A percentile compares a stretch with the other conserved stretches of the same genome.
These are phyloP conservation scores for Suaeda aralocaspica DNA, from an alignment of 148 eudicot genomes.

Conservation along the genomic window DNA sequence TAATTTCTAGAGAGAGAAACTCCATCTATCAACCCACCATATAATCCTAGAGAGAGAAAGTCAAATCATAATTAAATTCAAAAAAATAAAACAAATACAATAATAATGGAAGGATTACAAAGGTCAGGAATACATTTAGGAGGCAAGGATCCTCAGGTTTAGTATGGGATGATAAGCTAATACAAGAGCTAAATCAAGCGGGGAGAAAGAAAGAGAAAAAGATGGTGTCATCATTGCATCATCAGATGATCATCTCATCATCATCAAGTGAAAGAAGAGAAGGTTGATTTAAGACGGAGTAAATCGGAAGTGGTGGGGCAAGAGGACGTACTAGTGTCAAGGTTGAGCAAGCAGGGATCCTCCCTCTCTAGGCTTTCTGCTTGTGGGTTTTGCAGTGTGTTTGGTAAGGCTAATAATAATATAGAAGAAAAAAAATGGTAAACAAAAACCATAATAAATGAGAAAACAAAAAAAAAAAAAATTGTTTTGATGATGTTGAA, in stretches of 20 bases:
- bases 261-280: too few relatives aligned
- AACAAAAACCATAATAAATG: slow-evolving; percentile 15
- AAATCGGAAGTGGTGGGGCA: slow-evolving; percentile 31
- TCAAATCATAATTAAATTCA: too few relatives aligned
- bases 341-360: slow-evolving; percentile 55
- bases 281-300: slow-evolving; percentile 18
- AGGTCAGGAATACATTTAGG: slow-evolving; percentile 63
- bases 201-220: background rate
- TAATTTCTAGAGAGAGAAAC: too few relatives aligned
- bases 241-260: slow-evolving; percentile 13
- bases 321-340: slow-evolving; percentile 26
- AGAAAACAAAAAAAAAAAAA: background rate
- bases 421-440: slow-evolving; percentile 26
- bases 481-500: background rate
- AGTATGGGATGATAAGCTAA: slow-evolving; percentile 70
- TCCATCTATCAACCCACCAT: too few relatives aligned
- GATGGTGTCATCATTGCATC: background rate
- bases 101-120: slow-evolving; percentile 57
- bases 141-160: slow-evolving; percentile 79
- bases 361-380: slow-evolving; percentile 64
- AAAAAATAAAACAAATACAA: too few relatives aligned
- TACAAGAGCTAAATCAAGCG: slow-evolving; percentile 33
- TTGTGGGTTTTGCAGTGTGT: slow-evolving; percentile 54
- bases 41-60: too few relatives aligned
- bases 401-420: slow-evolving; percentile 31